Evolutionary conservation across 179 eudicot species (phyloP).

Genomic region (Spinacia oleracea): DNA sequence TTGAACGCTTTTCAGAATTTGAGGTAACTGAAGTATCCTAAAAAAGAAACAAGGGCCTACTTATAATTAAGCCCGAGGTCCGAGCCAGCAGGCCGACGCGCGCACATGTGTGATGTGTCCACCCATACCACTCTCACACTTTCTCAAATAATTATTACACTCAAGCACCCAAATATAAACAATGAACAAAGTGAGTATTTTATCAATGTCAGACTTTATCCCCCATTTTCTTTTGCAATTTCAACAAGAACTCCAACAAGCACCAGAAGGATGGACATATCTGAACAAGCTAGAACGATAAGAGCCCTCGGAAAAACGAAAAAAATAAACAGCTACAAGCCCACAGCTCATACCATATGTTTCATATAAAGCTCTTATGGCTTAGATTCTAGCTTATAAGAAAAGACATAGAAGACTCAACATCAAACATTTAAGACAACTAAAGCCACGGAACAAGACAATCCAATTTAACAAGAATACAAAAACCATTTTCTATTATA

Average conservation of each 20-base stretch:
- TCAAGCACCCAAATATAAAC: no score
- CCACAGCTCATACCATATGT: background rate
- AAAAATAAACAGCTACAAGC: background rate
- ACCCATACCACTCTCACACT: no score
- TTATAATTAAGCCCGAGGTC: background rate
- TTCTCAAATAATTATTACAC: no score
- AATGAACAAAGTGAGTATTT: no score
- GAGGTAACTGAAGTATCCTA: slow-evolving; percentile 42
- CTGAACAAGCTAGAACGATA: background rate
- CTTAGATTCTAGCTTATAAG: background rate
- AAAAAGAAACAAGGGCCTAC: background rate
- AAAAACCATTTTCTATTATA: no score
- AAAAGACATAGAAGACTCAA: slow-evolving; percentile 10
- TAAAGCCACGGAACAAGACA: background rate
- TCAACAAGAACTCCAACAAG: no score
- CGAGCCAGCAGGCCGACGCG: no score
- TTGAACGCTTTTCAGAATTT: slow-evolving; percentile 26
- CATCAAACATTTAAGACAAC: background rate
- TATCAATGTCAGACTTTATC: no score
- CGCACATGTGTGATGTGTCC: no score
- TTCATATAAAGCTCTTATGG: background rate
- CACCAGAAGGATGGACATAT: background rate
- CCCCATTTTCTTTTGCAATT: no score
- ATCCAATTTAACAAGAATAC: no score
- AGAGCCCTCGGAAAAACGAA: background rate